A percentile compares a stretch with the other conserved stretches of the same genome.
phyloP scores from a whole-genome alignment of 176 grass and related monocot species.

The Ananas comosus region DNA sequence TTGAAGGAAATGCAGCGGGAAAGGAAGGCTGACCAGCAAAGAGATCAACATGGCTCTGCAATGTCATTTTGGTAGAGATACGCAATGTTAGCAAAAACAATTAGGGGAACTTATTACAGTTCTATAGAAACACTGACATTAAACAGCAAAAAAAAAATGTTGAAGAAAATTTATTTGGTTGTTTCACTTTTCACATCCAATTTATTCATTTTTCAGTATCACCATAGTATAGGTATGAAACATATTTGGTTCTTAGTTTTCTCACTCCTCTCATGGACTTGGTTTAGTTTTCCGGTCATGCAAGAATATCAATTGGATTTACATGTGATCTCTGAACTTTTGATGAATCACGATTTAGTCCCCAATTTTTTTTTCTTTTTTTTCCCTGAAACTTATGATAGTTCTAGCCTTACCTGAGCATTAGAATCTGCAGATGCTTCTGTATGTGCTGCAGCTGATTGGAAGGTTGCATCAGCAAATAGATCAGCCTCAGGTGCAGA shows the following conservation, averaged over 20 bases:
- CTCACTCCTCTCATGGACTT: background rate
- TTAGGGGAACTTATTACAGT: background rate
- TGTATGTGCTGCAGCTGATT: slow-evolving; percentile 24
- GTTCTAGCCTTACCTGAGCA: slow-evolving; percentile 16
- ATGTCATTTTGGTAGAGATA: slow-evolving; percentile 14
- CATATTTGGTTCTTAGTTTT: background rate
- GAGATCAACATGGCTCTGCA: slow-evolving; percentile 46
- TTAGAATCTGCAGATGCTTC: slow-evolving; percentile 18
- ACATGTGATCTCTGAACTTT: too few species aligned
- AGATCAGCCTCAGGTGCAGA: slow-evolving; percentile 40
- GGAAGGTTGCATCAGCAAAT: slow-evolving; percentile 45
- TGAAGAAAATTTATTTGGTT: too few species aligned
- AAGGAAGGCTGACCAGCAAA: slow-evolving; percentile 33
- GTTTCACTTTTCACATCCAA: too few species aligned
- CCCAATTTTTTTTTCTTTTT: too few species aligned
- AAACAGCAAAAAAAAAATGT: background rate
- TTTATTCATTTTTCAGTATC: background rate
- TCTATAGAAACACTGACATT: background rate
- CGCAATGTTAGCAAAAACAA: background rate
- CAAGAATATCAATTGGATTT: background rate
- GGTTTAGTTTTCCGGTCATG: background rate
- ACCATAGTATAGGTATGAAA: background rate
- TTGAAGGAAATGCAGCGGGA: slow-evolving; percentile 25
- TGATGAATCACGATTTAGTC: too few species aligned
- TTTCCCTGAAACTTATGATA: background rate